Percentiles rank a stretch among this genome's conserved stretches.
phyloP scores from a whole-genome alignment of 2,329 filamentous ascomycete species.

The Stemphylium vesicarium region DNA sequence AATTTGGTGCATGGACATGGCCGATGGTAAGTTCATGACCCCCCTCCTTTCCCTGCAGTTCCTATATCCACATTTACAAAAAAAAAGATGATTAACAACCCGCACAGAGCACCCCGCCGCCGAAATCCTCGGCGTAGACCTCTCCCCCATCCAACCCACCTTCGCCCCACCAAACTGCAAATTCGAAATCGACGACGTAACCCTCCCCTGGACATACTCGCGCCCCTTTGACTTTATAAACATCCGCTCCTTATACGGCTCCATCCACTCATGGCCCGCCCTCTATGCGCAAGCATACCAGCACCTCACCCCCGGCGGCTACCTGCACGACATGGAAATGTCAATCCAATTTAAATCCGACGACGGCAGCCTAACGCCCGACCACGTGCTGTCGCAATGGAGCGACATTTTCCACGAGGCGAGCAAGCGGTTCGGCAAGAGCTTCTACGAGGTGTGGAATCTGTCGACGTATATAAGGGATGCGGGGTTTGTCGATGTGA shows the following conservation, averaged over 20 bases:
- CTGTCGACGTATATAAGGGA: slow-evolving; percentile 33
- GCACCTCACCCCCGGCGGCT: slow-evolving; percentile 46
- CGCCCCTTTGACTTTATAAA: slow-evolving; percentile 51
- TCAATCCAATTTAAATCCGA: slow-evolving; percentile 49
- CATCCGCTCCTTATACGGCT: slow-evolving; percentile 52
- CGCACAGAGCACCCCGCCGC: slow-evolving; percentile 34
- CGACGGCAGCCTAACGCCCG: slow-evolving; percentile 45
- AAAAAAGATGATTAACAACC: no score
- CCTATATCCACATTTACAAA: no score
- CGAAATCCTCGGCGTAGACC: slow-evolving; percentile 54
- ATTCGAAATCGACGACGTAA: slow-evolving; percentile 56
- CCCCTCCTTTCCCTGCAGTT: no score
- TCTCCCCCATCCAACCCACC: slow-evolving; percentile 56
- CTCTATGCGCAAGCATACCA: slow-evolving; percentile 41
- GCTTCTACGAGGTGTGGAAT: slow-evolving; percentile 37
- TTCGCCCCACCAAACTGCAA: slow-evolving; percentile 53
- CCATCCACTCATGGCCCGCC: slow-evolving; percentile 52
- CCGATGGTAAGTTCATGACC: slow-evolving; percentile 14
- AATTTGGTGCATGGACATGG: slow-evolving; percentile 41
- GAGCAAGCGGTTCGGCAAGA: slow-evolving; percentile 28
- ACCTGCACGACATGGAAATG: slow-evolving; percentile 51
- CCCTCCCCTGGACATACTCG: slow-evolving; percentile 47
- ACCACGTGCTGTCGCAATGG: slow-evolving; percentile 38
- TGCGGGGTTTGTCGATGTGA: slow-evolving; percentile 35
- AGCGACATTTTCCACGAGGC: slow-evolving; percentile 36